These are phyloP conservation scores for Fusarium cyanostomum DNA, from an alignment of 2,329 filamentous ascomycete genomes.

Conservation along the genomic window DNA sequence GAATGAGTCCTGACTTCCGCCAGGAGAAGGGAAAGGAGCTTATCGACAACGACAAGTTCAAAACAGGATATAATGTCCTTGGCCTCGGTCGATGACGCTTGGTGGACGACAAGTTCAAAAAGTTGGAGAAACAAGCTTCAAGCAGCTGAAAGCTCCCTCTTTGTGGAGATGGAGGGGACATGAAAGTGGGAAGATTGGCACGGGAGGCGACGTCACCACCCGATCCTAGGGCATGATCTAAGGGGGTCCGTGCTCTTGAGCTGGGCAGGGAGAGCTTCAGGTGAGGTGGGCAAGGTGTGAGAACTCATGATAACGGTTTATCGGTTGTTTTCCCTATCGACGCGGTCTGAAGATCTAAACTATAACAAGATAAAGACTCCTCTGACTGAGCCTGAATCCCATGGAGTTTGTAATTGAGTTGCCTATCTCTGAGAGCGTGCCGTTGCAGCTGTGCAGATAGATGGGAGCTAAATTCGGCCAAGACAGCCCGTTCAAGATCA, in stretches of 20 bases:
- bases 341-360: too few species aligned
- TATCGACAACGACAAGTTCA: not conserved
- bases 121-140: slow-evolving; percentile 41
- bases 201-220: slow-evolving; percentile 35
- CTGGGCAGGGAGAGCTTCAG: not conserved
- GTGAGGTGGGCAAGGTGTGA: not conserved
- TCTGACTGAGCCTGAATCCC: too few species aligned
- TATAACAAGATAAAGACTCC: too few species aligned
- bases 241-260: slow-evolving; percentile 13
- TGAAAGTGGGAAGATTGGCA: slow-evolving; percentile 11
- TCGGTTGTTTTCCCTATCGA: too few species aligned
- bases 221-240: slow-evolving; percentile 18
- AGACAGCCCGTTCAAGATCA: too few species aligned
- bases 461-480: too few species aligned
- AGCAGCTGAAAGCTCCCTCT: not conserved
- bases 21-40: not conserved
- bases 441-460: too few species aligned
- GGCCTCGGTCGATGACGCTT: slow-evolving; percentile 33
- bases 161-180: slow-evolving; percentile 16
- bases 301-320: not conserved
- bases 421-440: too few species aligned
- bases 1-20: too few species aligned
- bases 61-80: slow-evolving; percentile 28
- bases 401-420: too few species aligned
- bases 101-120: not conserved